phyloP scores from a whole-genome alignment of 2,329 filamentous ascomycete species.

The Aspergillus pseudoglaucus region DNA sequence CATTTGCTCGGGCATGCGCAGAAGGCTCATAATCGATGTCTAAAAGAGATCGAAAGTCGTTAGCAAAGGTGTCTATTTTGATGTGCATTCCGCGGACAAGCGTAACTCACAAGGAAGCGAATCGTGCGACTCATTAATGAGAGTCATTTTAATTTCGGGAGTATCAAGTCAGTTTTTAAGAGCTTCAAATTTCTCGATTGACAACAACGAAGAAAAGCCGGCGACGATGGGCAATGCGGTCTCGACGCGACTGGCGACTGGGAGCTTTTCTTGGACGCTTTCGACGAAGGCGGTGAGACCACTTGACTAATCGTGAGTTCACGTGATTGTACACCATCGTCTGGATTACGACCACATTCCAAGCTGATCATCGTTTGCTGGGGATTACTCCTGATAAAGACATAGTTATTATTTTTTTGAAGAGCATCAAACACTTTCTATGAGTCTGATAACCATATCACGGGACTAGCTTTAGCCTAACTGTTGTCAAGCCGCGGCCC shows the following conservation, averaged over 20 bases:
- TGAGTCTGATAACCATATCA: too few relatives aligned
- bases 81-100: slow-evolving; percentile 2
- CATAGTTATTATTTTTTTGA: too few relatives aligned
- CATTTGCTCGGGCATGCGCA: slow-evolving; percentile 53
- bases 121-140: slow-evolving; percentile 66
- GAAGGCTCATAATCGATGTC: slow-evolving; percentile 76
- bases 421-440: too few relatives aligned
- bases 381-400: too few relatives aligned
- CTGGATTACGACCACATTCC: too few relatives aligned
- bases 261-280: neutral
- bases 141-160: slow-evolving; percentile 49
- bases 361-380: too few relatives aligned
- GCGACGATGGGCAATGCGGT: neutral
- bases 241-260: neutral
- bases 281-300: slow-evolving; percentile 1
- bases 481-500: too few relatives aligned
- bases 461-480: too few relatives aligned
- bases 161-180: neutral
- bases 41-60: slow-evolving; percentile 32
- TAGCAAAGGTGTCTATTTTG: slow-evolving; percentile 3
- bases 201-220: neutral
- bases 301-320: slow-evolving; percentile 1
- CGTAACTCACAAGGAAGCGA: slow-evolving; percentile 69
- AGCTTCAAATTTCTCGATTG: neutral
- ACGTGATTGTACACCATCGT: neutral